Conservation (phyloP, 2,329 filamentous ascomycete genomes). For the Aspergillus alliaceus region DNA sequence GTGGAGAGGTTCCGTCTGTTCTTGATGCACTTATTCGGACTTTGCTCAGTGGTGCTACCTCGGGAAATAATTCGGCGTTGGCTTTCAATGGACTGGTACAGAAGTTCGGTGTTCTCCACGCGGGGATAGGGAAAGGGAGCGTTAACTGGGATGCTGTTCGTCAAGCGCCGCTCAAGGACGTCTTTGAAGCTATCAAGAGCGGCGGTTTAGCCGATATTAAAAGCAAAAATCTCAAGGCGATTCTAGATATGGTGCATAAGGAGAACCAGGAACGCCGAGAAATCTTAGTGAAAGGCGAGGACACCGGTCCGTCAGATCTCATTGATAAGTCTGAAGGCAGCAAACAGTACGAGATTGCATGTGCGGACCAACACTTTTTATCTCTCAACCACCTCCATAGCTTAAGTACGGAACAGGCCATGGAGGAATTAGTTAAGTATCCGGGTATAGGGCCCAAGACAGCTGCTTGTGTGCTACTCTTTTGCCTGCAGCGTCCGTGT, state of each 20-base stretch:
- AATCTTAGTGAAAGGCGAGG: slow-evolving; percentile 47
- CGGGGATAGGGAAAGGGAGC: slow-evolving; percentile 67
- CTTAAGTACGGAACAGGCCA: slow-evolving; percentile 56
- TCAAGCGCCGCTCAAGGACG: slow-evolving; percentile 55
- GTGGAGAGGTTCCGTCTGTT: slow-evolving; percentile 65
- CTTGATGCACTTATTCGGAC: slow-evolving; percentile 65
- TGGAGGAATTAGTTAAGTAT: slow-evolving; percentile 58
- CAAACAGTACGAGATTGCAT: slow-evolving; percentile 59
- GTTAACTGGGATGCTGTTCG: slow-evolving; percentile 75
- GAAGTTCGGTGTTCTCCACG: slow-evolving; percentile 62
- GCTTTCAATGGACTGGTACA: slow-evolving; percentile 67
- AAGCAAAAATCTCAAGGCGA: slow-evolving; percentile 69
- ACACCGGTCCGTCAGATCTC: slow-evolving; percentile 46
- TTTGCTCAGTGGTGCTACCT: slow-evolving; percentile 61
- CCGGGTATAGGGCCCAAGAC: slow-evolving; percentile 68
- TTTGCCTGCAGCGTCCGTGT: slow-evolving; percentile 62
- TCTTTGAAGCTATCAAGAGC: slow-evolving; percentile 68
- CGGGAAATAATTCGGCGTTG: slow-evolving; percentile 60
- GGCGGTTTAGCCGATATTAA: slow-evolving; percentile 73
- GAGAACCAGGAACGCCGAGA: slow-evolving; percentile 63
- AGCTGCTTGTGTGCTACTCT: slow-evolving; percentile 63
- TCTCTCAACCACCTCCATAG: slow-evolving; percentile 64
- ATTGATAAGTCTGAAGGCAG: slow-evolving; percentile 45
- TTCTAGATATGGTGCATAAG: slow-evolving; percentile 69
- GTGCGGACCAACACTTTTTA: slow-evolving; percentile 59